Percentiles rank a stretch among this genome's conserved stretches.
These are phyloP conservation scores for Kwoniella dendrophila DNA, from an alignment of 768 basidiomycete species.

Conservation along the genomic window DNA sequence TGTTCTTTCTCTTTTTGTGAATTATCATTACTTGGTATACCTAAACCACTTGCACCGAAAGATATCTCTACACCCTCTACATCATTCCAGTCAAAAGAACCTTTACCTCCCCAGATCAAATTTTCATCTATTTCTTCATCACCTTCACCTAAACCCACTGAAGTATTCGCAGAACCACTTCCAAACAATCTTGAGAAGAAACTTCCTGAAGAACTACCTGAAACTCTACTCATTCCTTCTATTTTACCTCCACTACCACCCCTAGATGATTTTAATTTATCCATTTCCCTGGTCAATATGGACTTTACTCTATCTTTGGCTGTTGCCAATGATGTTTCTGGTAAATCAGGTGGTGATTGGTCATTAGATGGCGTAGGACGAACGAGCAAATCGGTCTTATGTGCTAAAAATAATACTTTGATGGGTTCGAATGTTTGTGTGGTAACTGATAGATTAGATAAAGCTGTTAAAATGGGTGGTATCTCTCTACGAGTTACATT, in stretches of 20 bases:
- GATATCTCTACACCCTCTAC: slow-evolving; percentile 51
- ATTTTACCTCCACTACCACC: slow-evolving; percentile 41
- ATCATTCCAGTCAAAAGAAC: slow-evolving; percentile 49
- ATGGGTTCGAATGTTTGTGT: slow-evolving; percentile 16
- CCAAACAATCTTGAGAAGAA: slow-evolving; percentile 35
- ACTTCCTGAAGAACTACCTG: slow-evolving; percentile 17
- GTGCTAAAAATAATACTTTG: slow-evolving; percentile 48
- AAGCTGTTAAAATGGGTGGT: slow-evolving; percentile 38
- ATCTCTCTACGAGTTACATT: slow-evolving; percentile 36
- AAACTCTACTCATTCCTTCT: slow-evolving; percentile 47
- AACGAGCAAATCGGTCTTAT: slow-evolving; percentile 50
- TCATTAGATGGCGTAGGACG: slow-evolving; percentile 29
- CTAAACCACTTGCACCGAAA: slow-evolving; percentile 44
- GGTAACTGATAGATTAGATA: slow-evolving; percentile 31
- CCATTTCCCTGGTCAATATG: slow-evolving; percentile 52
- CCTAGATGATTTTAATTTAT: slow-evolving; percentile 39
- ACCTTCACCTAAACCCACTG: slow-evolving; percentile 13
- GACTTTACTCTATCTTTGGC: slow-evolving; percentile 41
- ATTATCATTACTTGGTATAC: slow-evolving; percentile 15
- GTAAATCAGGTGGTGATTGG: slow-evolving; percentile 33
- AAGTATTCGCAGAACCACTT: slow-evolving; percentile 13
- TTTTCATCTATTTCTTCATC: slow-evolving; percentile 42
- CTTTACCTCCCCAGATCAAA: slow-evolving; percentile 52
- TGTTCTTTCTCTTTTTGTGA: slow-evolving; percentile 21
- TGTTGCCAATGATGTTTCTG: slow-evolving; percentile 25